Evolutionary conservation across 768 basidiomycete species (phyloP).

Genomic region (Boletus rubropictus): DNA sequence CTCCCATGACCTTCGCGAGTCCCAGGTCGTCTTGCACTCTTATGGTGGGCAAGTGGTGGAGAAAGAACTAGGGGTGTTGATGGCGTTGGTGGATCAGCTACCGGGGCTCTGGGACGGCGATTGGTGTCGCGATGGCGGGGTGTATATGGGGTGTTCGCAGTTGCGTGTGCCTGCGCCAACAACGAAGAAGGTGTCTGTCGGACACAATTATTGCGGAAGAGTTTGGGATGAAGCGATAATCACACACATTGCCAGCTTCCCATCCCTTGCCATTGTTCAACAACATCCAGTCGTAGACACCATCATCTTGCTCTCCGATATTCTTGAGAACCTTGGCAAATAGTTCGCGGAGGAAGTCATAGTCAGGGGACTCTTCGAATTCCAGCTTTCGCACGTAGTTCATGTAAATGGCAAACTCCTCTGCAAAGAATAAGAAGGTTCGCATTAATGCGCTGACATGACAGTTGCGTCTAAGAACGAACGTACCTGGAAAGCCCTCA

Average conservation of each 20-base stretch:
- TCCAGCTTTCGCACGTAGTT: conserved; percentile 98
- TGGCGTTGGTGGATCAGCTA: conserved; percentile 50
- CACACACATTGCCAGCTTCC: conserved; percentile 80
- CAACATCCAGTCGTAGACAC: conserved; percentile 94
- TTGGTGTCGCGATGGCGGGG: conserved; percentile 52
- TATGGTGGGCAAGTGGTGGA: conserved; percentile 63
- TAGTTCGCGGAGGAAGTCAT: conserved; percentile 93
- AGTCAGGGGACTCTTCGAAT: conserved; percentile 96
- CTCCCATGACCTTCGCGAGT: conserved; percentile 43
- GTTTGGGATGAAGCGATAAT: conserved; percentile 1
- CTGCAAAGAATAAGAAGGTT: conserved; percentile 27
- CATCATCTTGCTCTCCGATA: conserved; percentile 83
- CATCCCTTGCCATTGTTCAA: conserved; percentile 93
- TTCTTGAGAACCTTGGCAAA: conserved; percentile 90
- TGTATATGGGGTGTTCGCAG: conserved; percentile 49
- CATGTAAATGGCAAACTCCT: conserved; percentile 98
- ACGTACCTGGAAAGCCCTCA: conserved; percentile 88
- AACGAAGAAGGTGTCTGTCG: conserved; percentile 39
- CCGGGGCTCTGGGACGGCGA: conserved; percentile 43
- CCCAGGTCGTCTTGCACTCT: conserved; percentile 45
- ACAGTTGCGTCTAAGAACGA: background rate
- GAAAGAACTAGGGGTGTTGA: conserved; percentile 56
- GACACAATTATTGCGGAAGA: conserved; percentile 3
- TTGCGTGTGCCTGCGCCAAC: conserved; percentile 49
- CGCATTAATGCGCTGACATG: background rate